Evolutionary conservation across 2,329 filamentous ascomycete species (phyloP), one percentile per base, ranked within the genome.

Genomic region (Aspergillus sp.): DNA sequence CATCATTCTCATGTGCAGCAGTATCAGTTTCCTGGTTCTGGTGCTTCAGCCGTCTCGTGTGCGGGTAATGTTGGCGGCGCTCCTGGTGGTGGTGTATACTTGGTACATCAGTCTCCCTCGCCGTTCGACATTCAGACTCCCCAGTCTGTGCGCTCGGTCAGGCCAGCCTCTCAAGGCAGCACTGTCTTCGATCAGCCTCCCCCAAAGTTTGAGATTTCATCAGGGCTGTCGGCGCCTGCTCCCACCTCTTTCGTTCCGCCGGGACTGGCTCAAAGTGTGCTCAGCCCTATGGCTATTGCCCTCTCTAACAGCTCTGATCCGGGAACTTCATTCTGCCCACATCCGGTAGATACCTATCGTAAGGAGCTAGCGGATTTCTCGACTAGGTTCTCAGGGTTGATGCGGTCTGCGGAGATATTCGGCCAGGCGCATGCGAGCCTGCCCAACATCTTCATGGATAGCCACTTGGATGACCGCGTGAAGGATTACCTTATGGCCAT

Each of bases 401-500:
- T 66, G 64, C 43, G 41, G 13, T 63, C 52, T 17, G 57, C 60
- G 2, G 62, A 67, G 17, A n/a, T 54, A 1, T 72, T 69, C 51
- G 66, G 63, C 8, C 56, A 64, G 31, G 38, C 56, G 9, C 63
- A 68, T 38, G 66, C 64, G 4, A 68, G 63, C 25, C 22, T 63
- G 2, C 66, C 68, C 9, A 62, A 63, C 43, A 31, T 66, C 9
- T 60, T 51, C 19, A 57, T 51, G 43, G 67, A 69, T 28, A 66
- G 61, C 22, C 60, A 60, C 17, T 43, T 71, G 51, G 62, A 63
- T 4, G 38, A 57, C 17, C 38, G 52, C 7, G 51, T 69, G 43
- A 67, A 66, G 52, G 61, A 68, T 3, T 68, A 69, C 58, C 49
- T 74, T 57, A 68, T 66, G 61, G 38, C 57, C 0, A 64, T 68